Evolutionary conservation across 495 filamentous ascomycete species (phyloP).

Genomic region (Terfezia boudieri): DNA sequence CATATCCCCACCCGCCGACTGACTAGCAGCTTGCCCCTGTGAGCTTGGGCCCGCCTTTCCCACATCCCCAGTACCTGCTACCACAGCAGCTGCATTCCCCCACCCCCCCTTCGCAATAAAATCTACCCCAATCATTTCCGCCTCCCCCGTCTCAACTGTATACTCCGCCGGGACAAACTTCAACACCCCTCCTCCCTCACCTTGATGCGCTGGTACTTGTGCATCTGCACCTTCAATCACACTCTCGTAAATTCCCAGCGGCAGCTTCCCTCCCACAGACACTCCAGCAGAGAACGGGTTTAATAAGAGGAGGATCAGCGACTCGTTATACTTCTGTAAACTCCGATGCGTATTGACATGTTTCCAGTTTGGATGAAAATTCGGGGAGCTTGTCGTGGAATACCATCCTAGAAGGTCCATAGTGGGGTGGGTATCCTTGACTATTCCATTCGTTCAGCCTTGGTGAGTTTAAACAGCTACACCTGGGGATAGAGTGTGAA

Average conservation of each 20-base stretch:
- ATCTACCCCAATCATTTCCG: conserved; percentile 93
- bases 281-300: conserved; percentile 36
- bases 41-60: conserved; percentile 1
- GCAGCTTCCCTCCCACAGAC: conserved; percentile 47
- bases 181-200: conserved; percentile 26
- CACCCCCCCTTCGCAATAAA: conserved; percentile 58
- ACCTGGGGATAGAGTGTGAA: background rate
- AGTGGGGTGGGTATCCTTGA: conserved; percentile 67
- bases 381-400: conserved; percentile 40
- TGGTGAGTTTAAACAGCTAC: background rate
- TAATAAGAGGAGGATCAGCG: conserved; percentile 67
- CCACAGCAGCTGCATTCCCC: conserved; percentile 47
- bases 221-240: conserved; percentile 50
- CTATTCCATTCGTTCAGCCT: conserved; percentile 21
- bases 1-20: conserved; percentile 15
- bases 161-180: conserved; percentile 70
- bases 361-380: conserved; percentile 40
- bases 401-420: conserved; percentile 94
- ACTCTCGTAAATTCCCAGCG: conserved; percentile 74
- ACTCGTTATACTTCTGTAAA: conserved; percentile 60
- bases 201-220: conserved; percentile 53
- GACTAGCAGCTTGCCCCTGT: conserved; percentile 17
- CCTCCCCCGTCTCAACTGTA: conserved; percentile 74
- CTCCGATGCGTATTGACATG: conserved; percentile 56
- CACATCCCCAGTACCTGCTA: conserved; percentile 8